Evolutionary conservation across 2,329 filamentous ascomycete species (phyloP).

Genomic region (Fusarium metavorans): DNA sequence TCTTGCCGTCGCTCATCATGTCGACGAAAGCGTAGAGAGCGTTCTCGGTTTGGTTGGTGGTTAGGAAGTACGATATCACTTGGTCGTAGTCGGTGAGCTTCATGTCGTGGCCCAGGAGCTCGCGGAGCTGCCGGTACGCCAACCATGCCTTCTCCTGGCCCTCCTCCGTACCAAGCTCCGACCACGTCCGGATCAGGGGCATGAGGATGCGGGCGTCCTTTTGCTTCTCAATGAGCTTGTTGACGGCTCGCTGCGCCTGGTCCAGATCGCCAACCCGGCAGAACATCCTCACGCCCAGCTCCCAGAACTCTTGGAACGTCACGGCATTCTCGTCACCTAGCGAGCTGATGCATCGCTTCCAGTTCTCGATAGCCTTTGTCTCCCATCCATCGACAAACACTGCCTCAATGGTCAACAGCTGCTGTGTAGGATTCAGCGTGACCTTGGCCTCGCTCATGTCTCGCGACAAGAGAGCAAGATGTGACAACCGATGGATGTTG

Average conservation of each 20-base stretch:
- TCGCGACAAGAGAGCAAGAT: constrained; percentile 71
- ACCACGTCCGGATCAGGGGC: constrained; percentile 77
- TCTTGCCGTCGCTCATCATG: constrained; percentile 79
- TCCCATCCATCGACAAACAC: constrained; percentile 73
- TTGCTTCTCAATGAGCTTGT: constrained; percentile 63
- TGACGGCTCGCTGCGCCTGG: constrained; percentile 68
- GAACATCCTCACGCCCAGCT: constrained; percentile 75
- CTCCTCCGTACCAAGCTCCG: constrained; percentile 61
- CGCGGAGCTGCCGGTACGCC: constrained; percentile 73
- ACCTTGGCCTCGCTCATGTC: constrained; percentile 74
- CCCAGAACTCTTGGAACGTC: constrained; percentile 68
- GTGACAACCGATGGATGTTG: constrained; percentile 68
- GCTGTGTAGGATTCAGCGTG: constrained; percentile 66
- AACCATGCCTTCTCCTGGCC: constrained; percentile 71
- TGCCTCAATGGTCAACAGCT: constrained; percentile 76
- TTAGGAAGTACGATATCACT: constrained; percentile 77
- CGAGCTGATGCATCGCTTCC: constrained; percentile 68
- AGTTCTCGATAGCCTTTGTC: constrained; percentile 70
- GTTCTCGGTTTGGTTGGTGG: constrained; percentile 71
- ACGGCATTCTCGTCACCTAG: constrained; percentile 61
- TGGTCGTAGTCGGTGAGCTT: constrained; percentile 81
- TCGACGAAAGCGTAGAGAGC: constrained; percentile 85
- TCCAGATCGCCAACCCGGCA: constrained; percentile 68
- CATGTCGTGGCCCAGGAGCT: constrained; percentile 70
- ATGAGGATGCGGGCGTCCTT: constrained; percentile 70